Evolutionary conservation across 2,329 filamentous ascomycete genomes (phyloP).

Genomic region (Mycogone perniciosa): DNA sequence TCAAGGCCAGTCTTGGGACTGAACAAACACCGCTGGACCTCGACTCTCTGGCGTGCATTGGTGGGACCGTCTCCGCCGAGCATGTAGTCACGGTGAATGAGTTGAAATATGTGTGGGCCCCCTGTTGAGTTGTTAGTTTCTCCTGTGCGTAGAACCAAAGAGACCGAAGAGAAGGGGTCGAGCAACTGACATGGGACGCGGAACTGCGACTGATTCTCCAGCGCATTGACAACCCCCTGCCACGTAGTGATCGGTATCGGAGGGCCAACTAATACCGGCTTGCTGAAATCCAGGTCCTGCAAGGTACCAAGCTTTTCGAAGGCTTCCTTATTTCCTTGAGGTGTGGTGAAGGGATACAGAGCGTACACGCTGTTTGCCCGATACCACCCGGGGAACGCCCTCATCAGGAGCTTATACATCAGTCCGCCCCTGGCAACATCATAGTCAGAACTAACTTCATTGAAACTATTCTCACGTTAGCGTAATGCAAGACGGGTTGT

Average conservation of each 20-base stretch:
- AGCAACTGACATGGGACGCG: constrained; percentile 21
- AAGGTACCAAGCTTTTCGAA: constrained; percentile 14
- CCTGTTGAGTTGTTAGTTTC: constrained; percentile 2
- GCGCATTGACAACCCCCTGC: constrained; percentile 19
- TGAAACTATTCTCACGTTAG: constrained; percentile 1
- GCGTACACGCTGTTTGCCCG: constrained; percentile 19
- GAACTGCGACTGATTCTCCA: constrained; percentile 22
- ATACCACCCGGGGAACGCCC: constrained; percentile 18
- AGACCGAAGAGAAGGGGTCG: constrained; percentile 1
- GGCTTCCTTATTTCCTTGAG: constrained; percentile 16
- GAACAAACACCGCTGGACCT: constrained; percentile 16
- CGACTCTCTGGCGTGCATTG: constrained; percentile 14
- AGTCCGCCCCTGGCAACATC: constrained; percentile 15
- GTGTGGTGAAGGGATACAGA: constrained; percentile 24
- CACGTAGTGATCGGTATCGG: constrained; percentile 18
- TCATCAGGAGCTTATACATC: constrained; percentile 19
- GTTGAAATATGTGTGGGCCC: constrained; percentile 19
- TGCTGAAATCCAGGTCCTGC: constrained; percentile 19
- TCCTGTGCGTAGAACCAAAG: background rate
- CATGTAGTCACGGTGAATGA: constrained; percentile 21
- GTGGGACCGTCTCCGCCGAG: constrained; percentile 16
- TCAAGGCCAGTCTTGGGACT: constrained; percentile 13
- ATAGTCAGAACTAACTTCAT: constrained; percentile 1
- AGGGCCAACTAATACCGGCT: constrained; percentile 14
- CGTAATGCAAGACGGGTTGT: background rate